Base-by-base conservation (phyloP, 805 yeast genomes). In the Priceomyces medius region DNA sequence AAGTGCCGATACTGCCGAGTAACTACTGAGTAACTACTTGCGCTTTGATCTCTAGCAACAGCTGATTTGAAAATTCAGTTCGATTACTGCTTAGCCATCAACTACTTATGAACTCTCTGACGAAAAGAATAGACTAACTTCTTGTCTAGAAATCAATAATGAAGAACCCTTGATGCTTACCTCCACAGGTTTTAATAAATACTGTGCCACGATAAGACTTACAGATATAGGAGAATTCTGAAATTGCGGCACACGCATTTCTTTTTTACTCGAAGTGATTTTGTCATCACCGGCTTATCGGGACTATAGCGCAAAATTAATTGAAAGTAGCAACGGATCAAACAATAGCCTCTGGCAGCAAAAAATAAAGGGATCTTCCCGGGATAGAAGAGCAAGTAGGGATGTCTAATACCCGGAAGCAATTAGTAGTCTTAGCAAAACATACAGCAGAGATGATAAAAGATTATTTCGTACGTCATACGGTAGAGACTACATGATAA, bases 191-290 rank as follows among this genome's bases (percentile, higher is more conserved):
- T 32, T 19, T 16, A 32, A 17, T 7, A 18, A 32, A 5, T 17
- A 20, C 20, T 32, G 20, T 32, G 35, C 35, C 29, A 13, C 35
- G 35, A 32, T 32, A 32, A 32, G 35, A 17, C 38, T 24, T 24
- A 35, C 29, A 10, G 38, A 35, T 35, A 35, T 31, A 31, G 34
- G 38, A 29, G 38, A 35, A n/a, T 19, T 23, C 29, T 35, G 38
- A 29, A 35, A 35, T 35, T 35, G 28, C 38, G 38, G 26, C 29
- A 19, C 13, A n/a, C 20, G 29, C 38, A 23, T 35, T 20, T 35
- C 37, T 20, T 34, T 26, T 31, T 31, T 20, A 9, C 28, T 20
- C 38, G 12, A 35, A 13, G 8, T 8, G 20, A 10, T 10, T 26
- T 32, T 32, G 7, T 32, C 35, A 20, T 19, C 4, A 12, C 20